These are phyloP conservation scores for Arxiozyma bovina DNA, from an alignment of 1,139 yeast species.

Conservation along the genomic window DNA sequence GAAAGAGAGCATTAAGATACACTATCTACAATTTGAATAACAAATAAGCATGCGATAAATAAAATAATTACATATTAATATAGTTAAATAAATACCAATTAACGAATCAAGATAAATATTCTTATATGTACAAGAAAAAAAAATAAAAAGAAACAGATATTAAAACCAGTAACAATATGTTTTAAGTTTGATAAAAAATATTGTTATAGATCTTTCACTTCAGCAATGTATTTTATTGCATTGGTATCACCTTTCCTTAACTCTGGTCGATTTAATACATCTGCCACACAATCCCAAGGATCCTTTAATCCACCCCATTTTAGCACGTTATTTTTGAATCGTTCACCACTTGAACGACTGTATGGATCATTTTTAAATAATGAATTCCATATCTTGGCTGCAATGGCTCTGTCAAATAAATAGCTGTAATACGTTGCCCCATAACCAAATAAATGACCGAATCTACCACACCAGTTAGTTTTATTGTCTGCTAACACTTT, in stretches of 20 bases:
- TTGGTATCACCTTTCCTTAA: conserved; percentile 57
- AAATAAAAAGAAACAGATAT: no score
- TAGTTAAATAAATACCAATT: background rate
- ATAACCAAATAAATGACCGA: conserved; percentile 87
- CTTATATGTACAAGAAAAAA: background rate
- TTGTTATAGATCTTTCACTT: conserved; percentile 26
- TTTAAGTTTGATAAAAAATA: no score
- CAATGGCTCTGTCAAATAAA: conserved; percentile 85
- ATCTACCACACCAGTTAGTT: conserved; percentile 88
- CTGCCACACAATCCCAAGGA: conserved; percentile 82
- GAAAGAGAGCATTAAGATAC: background rate
- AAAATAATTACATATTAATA: no score
- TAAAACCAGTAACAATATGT: no score
- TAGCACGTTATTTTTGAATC: conserved; percentile 59
- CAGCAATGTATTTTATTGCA: conserved; percentile 66
- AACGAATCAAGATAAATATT: no score
- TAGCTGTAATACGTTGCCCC: conserved; percentile 94
- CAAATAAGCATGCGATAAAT: no score
- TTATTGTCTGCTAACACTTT: conserved; percentile 50
- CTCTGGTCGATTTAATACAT: conserved; percentile 56
- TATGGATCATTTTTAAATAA: conserved; percentile 65
- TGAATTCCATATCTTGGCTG: conserved; percentile 73
- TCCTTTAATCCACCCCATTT: conserved; percentile 92
- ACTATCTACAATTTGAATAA: background rate
- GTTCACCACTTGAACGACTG: conserved; percentile 62